phyloP scores from a whole-genome alignment of 2,329 filamentous ascomycete species.

The Monosporascus sp. region DNA sequence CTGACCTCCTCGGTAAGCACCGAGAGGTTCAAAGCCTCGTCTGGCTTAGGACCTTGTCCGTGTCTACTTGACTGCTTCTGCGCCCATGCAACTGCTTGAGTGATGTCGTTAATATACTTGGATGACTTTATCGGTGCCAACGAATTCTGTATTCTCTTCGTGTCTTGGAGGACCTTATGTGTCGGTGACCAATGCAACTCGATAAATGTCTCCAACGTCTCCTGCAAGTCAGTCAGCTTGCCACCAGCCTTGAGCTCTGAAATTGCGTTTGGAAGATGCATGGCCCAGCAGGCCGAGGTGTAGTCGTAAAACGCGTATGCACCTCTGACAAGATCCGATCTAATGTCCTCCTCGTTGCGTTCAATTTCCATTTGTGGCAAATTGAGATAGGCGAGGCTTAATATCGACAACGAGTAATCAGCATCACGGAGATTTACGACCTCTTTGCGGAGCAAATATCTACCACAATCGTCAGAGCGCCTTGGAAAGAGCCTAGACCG shows the following conservation, averaged over 20 bases:
- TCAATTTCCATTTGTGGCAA: conserved; percentile 15
- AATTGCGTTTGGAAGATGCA: conserved; percentile 18
- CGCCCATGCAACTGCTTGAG: conserved; percentile 12
- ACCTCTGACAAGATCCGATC: conserved; percentile 11
- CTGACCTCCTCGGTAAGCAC: conserved; percentile 7
- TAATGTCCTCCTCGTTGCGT: conserved; percentile 7
- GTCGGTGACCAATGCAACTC: conserved; percentile 13
- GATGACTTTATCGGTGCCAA: conserved; percentile 3
- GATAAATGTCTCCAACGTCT: conserved; percentile 13
- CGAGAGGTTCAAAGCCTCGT: conserved; percentile 12
- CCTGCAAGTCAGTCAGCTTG: conserved; percentile 3
- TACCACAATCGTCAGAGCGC: not conserved
- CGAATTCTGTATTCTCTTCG: conserved; percentile 5
- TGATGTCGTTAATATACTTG: conserved; percentile 6
- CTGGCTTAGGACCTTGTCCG: conserved; percentile 7
- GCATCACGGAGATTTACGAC: conserved; percentile 4
- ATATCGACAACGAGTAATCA: conserved; percentile 17
- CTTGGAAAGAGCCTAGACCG: not conserved
- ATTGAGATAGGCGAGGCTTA: conserved; percentile 20
- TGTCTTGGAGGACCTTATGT: conserved; percentile 3
- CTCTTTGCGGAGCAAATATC: conserved; percentile 8
- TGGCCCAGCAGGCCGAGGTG: conserved; percentile 23
- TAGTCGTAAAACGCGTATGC: conserved; percentile 26
- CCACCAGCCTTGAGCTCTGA: conserved; percentile 16
- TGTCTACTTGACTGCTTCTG: conserved; percentile 9